These are phyloP conservation scores for Puccinia triticina DNA, from an alignment of 1,284 basidiomycete species.

Conservation along the genomic window DNA sequence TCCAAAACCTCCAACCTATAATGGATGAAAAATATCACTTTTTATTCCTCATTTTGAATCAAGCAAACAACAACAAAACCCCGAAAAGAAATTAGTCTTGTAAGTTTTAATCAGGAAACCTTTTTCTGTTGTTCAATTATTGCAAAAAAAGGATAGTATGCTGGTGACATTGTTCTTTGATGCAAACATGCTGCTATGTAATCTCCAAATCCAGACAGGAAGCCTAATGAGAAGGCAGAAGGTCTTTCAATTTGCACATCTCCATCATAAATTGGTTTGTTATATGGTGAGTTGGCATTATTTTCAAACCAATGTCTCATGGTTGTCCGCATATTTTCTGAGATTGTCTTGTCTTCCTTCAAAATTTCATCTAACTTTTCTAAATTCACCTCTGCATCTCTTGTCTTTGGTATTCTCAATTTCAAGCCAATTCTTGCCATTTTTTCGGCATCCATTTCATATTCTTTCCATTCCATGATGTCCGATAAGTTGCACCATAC, in stretches of 20 bases:
- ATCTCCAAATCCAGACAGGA: neutral
- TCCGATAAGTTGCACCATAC: conserved; percentile 16
- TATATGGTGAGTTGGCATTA: neutral
- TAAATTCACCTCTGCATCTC: neutral
- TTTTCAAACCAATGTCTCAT: neutral
- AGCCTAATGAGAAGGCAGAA: neutral
- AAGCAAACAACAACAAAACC: no score
- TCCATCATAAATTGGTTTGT: neutral
- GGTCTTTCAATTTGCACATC: neutral
- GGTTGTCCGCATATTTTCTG: neutral
- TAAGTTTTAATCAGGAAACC: no score
- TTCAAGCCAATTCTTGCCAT: neutral
- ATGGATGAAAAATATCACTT: no score
- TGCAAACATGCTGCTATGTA: no score
- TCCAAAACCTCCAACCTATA: no score
- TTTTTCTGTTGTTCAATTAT: no score
- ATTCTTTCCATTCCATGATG: neutral
- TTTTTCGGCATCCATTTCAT: neutral
- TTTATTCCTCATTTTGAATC: no score
- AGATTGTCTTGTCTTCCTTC: neutral
- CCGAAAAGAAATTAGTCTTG: no score
- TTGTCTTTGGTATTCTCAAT: neutral
- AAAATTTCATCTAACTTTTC: neutral
- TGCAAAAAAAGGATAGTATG: no score
- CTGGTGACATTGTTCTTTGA: no score